Base-by-base conservation (phyloP, 208 protist species). In the Leptomonas pyrrhocoris region DNA sequence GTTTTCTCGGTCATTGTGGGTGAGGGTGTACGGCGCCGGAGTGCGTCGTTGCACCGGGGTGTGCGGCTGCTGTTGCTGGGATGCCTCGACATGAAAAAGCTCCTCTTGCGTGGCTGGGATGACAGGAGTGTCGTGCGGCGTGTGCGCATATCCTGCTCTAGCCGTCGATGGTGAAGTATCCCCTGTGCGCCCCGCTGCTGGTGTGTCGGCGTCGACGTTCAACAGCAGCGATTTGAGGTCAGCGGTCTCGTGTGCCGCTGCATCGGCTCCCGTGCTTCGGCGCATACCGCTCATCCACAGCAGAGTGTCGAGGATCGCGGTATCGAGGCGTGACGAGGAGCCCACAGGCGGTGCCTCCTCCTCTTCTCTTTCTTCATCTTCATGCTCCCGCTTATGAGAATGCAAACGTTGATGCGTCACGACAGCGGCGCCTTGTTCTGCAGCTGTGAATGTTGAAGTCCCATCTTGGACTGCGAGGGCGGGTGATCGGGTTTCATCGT, bases 201-300 rank as follows among this genome's bases (percentile, higher is more conserved):
- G 34, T n/a, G 54, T 58, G 19, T 11, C n/a, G 16, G 38, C 54
- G 42, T 5, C 34, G 43, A 7, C 25, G 43, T 27, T n/a, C 28
- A 36, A 25, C 50, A 56, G 18, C 23, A 56, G 18, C 23, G 25
- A n/a, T 25, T 19, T 13, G n/a, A 36, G 50, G 9, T 34, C 27
- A 34, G 21, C 50, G 1, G 31, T 56, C 25, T 53, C 21, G 48
- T 5, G 21, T 19, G 12, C 43, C 5, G 2, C 36, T 31, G 19
- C 34, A 34, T 18, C 21, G 21, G 27, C 38, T 19, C 6, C 5
- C 7, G 19, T 18, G 30, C 3, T 19, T 12, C 23, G 4, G 21
- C 23, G 16, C 31, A 43, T 11, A 21, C 67, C 19, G 31, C 49
- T 66, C 68, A 73, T 73, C 48, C 58, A 43, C 48, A 66, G 27